Evolutionary conservation across 176 grass and related monocot genomes (phyloP).

Genomic region (Canna indica): DNA sequence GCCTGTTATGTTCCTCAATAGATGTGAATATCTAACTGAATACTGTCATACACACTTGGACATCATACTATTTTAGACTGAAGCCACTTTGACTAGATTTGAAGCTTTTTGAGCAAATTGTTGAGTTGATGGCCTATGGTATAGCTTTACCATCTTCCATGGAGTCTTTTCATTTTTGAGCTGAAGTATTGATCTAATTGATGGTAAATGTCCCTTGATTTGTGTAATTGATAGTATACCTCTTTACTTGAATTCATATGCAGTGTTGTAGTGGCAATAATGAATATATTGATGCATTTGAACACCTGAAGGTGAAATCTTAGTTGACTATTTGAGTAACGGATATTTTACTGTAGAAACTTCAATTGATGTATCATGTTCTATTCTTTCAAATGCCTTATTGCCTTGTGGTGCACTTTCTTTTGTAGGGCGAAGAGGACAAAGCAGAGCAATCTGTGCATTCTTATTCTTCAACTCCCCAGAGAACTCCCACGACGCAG

Average conservation of each 20-base stretch:
- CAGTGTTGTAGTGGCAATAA: too few species aligned
- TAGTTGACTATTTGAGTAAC: not conserved
- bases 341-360: not conserved
- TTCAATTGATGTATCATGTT: not conserved
- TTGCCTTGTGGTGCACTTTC: not conserved
- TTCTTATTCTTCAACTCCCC: constrained; percentile 44
- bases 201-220: not conserved
- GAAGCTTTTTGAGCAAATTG: not conserved
- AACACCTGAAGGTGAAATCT: not conserved
- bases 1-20: too few species aligned
- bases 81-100: not conserved
- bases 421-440: constrained; percentile 34
- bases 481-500: constrained; percentile 29
- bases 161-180: not conserved
- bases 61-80: too few species aligned
- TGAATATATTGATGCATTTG: not conserved
- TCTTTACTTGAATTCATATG: too few species aligned
- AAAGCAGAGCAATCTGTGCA: constrained; percentile 37
- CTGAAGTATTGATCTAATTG: not conserved
- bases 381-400: constrained; percentile 19
- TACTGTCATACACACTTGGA: too few species aligned
- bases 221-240: too few species aligned
- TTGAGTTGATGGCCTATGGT: not conserved
- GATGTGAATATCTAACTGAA: too few species aligned
- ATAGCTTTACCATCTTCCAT: not conserved